These are phyloP conservation scores for Fusarium subtropicale DNA, from an alignment of 2,329 filamentous ascomycete genomes.

Conservation along the genomic window DNA sequence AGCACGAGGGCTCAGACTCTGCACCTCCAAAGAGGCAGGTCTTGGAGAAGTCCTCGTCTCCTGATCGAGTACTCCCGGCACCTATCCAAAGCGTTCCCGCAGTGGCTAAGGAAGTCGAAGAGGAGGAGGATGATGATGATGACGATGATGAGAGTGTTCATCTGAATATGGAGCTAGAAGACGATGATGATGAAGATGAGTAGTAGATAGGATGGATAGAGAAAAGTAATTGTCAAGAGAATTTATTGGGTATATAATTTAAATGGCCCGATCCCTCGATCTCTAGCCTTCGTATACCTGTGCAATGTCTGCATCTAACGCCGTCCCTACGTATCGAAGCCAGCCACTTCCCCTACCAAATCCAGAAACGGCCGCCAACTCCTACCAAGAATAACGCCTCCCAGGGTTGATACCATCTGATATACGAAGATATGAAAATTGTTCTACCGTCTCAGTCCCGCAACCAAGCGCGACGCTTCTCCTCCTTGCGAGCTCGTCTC, in stretches of 20 bases:
- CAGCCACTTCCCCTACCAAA: conserved; percentile 16
- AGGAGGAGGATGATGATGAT: conserved; percentile 52
- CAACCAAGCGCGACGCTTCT: conserved; percentile 93
- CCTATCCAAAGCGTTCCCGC: conserved; percentile 34
- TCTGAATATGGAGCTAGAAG: conserved; percentile 70
- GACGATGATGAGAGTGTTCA: conserved; percentile 67
- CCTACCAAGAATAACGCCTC: conserved; percentile 36
- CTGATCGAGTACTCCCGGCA: conserved; percentile 24
- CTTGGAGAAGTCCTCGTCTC: conserved; percentile 50
- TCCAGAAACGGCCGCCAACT: conserved; percentile 33
- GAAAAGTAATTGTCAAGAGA: conserved; percentile 20
- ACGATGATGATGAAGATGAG: conserved; percentile 58
- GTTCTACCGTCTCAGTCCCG: conserved; percentile 72
- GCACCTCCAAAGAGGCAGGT: conserved; percentile 56
- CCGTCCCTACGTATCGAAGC: background rate
- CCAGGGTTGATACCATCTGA: conserved; percentile 13
- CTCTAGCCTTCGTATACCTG: conserved; percentile 32
- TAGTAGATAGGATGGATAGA: conserved; percentile 14
- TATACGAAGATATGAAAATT: conserved; percentile 11
- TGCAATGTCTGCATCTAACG: conserved; percentile 42
- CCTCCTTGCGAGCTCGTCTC: conserved; percentile 88
- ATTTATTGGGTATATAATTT: conserved; percentile 39
- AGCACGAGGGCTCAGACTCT: conserved; percentile 54
- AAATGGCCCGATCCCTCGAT: conserved; percentile 27
- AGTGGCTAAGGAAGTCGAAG: conserved; percentile 42